Evolutionary conservation across 2,329 filamentous ascomycete genomes (phyloP).

Genomic region (Graphilbum fragrans): DNA sequence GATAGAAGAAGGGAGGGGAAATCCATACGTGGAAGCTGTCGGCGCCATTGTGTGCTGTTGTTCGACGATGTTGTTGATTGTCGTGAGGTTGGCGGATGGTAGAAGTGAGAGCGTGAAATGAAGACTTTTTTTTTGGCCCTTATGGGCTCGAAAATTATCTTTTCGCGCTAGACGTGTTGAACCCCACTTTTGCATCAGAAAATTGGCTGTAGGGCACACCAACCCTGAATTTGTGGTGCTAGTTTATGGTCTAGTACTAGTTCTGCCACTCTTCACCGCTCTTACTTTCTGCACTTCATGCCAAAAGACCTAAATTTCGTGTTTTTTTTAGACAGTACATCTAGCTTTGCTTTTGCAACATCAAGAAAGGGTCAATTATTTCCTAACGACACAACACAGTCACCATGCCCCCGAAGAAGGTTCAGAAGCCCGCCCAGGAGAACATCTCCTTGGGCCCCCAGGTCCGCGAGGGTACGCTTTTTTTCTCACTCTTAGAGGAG

Average conservation of each 20-base stretch:
- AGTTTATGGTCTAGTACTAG: background rate
- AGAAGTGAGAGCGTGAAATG: background rate
- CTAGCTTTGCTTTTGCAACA: too few relatives aligned
- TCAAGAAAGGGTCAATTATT: background rate
- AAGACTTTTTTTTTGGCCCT: background rate
- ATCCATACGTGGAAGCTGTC: constrained; percentile 10
- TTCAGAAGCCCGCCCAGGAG: constrained; percentile 73
- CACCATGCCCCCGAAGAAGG: constrained; percentile 93
- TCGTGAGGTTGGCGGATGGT: constrained; percentile 1
- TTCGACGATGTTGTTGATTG: background rate
- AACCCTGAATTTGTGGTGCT: constrained; percentile 6
- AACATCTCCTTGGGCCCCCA: constrained; percentile 98
- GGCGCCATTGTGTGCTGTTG: constrained; percentile 6
- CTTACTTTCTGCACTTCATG: background rate
- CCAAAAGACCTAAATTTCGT: too few relatives aligned
- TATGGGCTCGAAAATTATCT: background rate
- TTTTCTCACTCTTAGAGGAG: too few relatives aligned
- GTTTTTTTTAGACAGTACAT: too few relatives aligned
- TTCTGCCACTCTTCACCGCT: constrained; percentile 9
- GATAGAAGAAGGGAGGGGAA: background rate
- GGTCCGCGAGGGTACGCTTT: constrained; percentile 73
- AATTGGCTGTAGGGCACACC: constrained; percentile 7
- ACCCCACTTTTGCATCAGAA: background rate
- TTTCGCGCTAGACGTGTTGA: background rate
- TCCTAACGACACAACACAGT: constrained; percentile 20